Percentiles rank a stretch among this genome's conserved stretches.
Conservation (phyloP, 2,329 filamentous ascomycete genomes). For the Aschersonia sp. region DNA sequence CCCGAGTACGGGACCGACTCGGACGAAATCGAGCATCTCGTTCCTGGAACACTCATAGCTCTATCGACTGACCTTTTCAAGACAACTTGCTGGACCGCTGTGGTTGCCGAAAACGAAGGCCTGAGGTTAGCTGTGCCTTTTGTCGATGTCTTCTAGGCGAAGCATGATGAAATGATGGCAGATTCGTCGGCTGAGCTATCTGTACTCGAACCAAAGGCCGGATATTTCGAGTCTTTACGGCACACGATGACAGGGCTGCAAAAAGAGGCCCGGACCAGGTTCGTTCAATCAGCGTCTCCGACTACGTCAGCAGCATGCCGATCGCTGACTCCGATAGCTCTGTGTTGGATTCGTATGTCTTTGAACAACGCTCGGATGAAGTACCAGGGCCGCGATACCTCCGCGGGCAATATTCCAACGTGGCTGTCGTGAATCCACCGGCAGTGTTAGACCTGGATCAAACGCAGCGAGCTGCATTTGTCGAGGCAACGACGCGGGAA, state of each 20-base stretch:
- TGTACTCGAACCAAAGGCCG: slow-evolving; percentile 62
- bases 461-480: slow-evolving; percentile 56
- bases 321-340: neutral
- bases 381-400: slow-evolving; percentile 16
- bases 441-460: slow-evolving; percentile 38
- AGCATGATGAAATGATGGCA: slow-evolving; percentile 42
- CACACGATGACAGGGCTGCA: slow-evolving; percentile 64
- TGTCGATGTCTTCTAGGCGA: slow-evolving; percentile 62
- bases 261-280: slow-evolving; percentile 37
- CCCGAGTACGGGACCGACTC: slow-evolving; percentile 28
- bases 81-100: slow-evolving; percentile 51
- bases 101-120: slow-evolving; percentile 56
- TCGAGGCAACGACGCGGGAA: slow-evolving; percentile 54
- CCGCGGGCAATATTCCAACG: neutral
- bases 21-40: slow-evolving; percentile 35
- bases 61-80: slow-evolving; percentile 48
- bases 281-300: slow-evolving; percentile 15
- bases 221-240: slow-evolving; percentile 65
- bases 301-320: neutral
- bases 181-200: slow-evolving; percentile 56
- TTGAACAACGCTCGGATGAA: slow-evolving; percentile 23
- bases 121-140: slow-evolving; percentile 13
- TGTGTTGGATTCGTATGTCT: slow-evolving; percentile 28
- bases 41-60: slow-evolving; percentile 36
- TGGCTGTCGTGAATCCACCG: neutral